Evolutionary conservation across 495 filamentous ascomycete genomes (phyloP), one percentile per base, ranked within the genome.

Genomic region (Cercophora sp.): DNA sequence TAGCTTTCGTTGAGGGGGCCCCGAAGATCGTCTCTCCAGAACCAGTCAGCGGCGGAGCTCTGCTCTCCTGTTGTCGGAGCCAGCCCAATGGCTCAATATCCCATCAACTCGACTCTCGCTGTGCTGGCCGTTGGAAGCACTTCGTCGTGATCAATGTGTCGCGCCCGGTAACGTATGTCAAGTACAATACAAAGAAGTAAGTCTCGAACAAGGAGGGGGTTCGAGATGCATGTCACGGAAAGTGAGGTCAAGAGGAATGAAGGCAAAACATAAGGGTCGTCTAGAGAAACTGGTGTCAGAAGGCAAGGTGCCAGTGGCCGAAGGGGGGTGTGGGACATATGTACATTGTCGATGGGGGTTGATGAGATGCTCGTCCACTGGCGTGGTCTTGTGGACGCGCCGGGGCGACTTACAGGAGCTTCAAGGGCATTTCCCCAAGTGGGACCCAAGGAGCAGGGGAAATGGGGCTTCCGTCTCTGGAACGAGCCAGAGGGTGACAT

Each of bases 151-250:
- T n/a, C n/a, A n/a, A n/a, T n/a, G n/a, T n/a, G n/a, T n/a, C n/a
- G n/a, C 18, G 22, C 44, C 42, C 48, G 52, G 52, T 35, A 13
- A 2, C 10, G 22, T 25, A 25, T 25, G 13, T 35, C 47, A 41
- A 34, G 10, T 22, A 34, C 25, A 45, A 32, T 41, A 55, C 25
- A 31, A 45, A 39, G 9, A 43, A 20, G 48, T 18, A 32, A 53
- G 27, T 56, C 56, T 60, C 59, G 44, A 51, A 49, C 48, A 65
- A 63, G 59, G 62, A 62, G 47, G 15, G 60, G 35, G 23, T 54
- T 59, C 40, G 47, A 59, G 56, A 24, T 49, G 56, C 43, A 25
- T 34, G 45, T 48, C 51, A 42, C 52, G 16, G 34, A 15, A 13
- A 6, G 22, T 23, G 25, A 31, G 37, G 39, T n/a, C 36, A 39